Percentiles rank a stretch among this genome's conserved stretches.
Conservation (phyloP, 495 filamentous ascomycete species). For the Xylaria telfairii region DNA sequence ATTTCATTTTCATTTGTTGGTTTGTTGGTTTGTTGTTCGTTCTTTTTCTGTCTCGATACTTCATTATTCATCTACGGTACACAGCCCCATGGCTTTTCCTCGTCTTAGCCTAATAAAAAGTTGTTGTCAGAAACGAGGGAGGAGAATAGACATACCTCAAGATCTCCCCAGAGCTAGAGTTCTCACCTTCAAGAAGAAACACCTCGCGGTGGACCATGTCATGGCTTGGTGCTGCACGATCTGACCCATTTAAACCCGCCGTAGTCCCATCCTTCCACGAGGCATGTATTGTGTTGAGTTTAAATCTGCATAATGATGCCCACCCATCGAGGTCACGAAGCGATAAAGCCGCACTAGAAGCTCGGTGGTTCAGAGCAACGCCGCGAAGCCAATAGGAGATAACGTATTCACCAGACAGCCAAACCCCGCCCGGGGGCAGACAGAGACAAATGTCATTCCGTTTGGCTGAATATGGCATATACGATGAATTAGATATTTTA, state of each 20-base stretch:
- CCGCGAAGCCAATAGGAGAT: not conserved
- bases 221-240: not conserved
- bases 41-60: too few species aligned
- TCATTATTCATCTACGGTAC: not conserved
- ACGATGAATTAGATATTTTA: not conserved
- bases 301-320: slow-evolving; percentile 2
- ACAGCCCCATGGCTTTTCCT: not conserved
- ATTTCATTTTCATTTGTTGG: not conserved
- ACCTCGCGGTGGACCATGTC: not conserved
- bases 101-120: not conserved
- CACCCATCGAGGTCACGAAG: not conserved
- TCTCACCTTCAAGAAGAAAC: not conserved
- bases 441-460: not conserved
- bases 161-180: not conserved
- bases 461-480: slow-evolving; percentile 13
- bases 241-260: not conserved
- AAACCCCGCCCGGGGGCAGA: not conserved
- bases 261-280: not conserved
- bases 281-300: not conserved
- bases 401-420: not conserved
- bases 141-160: not conserved
- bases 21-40: too few species aligned
- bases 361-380: not conserved
- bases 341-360: not conserved
- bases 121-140: not conserved